Conservation (phyloP, 1,139 yeast genomes). For the Taiozyma onychis region DNA sequence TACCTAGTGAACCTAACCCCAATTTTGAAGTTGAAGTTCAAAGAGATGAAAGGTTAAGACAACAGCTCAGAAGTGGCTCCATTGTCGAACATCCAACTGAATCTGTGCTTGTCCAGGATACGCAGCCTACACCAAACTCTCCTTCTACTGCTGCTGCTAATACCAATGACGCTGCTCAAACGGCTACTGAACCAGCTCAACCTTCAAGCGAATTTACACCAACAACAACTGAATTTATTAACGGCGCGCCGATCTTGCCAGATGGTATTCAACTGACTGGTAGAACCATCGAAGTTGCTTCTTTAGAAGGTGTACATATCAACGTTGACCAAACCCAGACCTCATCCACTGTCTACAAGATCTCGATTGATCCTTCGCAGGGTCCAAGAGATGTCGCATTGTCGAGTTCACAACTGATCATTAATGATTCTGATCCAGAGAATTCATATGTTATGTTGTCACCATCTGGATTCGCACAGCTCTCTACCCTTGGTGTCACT, state of each 20-base stretch:
- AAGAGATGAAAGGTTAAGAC: constrained; percentile 19
- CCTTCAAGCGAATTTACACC: not conserved
- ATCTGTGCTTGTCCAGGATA: constrained; percentile 1
- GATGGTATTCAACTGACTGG: constrained; percentile 9
- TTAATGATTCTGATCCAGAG: constrained; percentile 34
- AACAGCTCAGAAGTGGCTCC: constrained; percentile 13
- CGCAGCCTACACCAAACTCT: not conserved
- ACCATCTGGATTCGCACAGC: constrained; percentile 35
- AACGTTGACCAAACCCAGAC: constrained; percentile 9
- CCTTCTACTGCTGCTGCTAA: not conserved
- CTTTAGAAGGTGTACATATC: not conserved
- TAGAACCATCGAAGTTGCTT: constrained; percentile 11
- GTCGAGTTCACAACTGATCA: constrained; percentile 37
- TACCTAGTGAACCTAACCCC: constrained; percentile 25
- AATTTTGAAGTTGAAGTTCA: constrained; percentile 19
- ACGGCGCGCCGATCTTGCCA: constrained; percentile 4
- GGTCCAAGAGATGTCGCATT: constrained; percentile 24
- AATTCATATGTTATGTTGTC: constrained; percentile 37
- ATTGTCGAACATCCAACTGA: constrained; percentile 1
- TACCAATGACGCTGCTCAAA: not conserved
- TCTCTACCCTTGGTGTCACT: constrained; percentile 21
- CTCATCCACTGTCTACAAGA: constrained; percentile 6
- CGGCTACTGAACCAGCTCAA: not conserved
- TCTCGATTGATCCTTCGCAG: constrained; percentile 10
- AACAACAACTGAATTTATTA: not conserved